Base-by-base conservation (phyloP, 2,329 filamentous ascomycete species). In the Cladosporium sp. region DNA sequence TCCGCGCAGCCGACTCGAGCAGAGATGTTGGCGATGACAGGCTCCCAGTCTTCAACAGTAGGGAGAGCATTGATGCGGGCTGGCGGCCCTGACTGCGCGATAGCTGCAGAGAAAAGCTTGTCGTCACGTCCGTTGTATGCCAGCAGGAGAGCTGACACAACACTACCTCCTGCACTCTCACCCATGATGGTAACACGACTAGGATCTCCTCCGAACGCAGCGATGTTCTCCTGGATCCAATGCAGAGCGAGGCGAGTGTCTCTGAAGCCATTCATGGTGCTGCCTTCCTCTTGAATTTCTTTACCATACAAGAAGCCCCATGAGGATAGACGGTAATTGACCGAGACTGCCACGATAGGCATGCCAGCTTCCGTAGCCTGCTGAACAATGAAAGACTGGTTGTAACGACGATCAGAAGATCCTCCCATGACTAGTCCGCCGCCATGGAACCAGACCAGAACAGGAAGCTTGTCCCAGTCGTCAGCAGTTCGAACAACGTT, bases 151-250 rank as follows among this genome's bases (percentile, higher is more conserved):
- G 78, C 77, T 6, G 81, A 81, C 2, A 87, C 79, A 5, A 79
- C 82, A 58, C 80, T 80, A 16, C 37, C 69, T 21, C 80, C 80
- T 11, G 78, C 74, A 1, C 85, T 88, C 74, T 93, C 88, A 28
- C 91, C 91, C 88, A 88, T 92, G 66, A 93, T 89, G 0, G 90
- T 93, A 7, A 93, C 90, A 74, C 90, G 91, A n/a, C 82, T 80
- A 0, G 90, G 89, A 73, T 93, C 90, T n/a, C 91, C 91, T 11
- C 91, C 91, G 73, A 83, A 83, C 6, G 72, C 70, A 1, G 67
- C 74, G 44, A 83, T 82, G 61, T 83, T 80, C 10, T 73, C 72
- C 23, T 76, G 72, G 0, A 79, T 76, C 81, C 81, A 83, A 33
- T 81, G 57, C 12, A 66, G 31, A 18, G 59, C 28, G 1, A 66